Evolutionary conservation across 202 grass and related monocot species (phyloP), one percentile per base, ranked within the genome.

Genomic region (Elaeis oleifera): DNA sequence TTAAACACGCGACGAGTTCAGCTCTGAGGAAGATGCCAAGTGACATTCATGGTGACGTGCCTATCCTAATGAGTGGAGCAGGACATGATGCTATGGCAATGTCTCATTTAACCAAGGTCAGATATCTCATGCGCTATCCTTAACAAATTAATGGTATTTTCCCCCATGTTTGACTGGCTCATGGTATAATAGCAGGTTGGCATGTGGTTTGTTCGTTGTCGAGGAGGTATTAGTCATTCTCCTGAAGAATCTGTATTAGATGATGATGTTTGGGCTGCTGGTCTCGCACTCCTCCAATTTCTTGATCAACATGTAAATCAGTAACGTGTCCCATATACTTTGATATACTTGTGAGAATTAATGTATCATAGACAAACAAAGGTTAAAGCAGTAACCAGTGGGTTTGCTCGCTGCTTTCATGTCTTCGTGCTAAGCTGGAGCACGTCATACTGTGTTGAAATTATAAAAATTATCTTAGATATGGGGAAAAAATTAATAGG

Each of bases 21-120:
- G 61, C 80, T 1, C 54, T 81, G 27, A 73, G 58, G 62, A 61
- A 67, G 31, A 74, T 81, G 71, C 28, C 54, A 32, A 31, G 58
- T 32, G 3, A 59, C 51, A 24, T 24, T 0, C 18, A 25, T 0
- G 69, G 71, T 58, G 83, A 76, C 39, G 67, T 79, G 39, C 94
- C 94, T 25, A 61, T 92, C 69, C 77, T 99, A 64, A 99, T 99
- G 88, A 99, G 88, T 58, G 94, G 94, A 8, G 94, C 94, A 39
- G 94, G 94, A 63, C 94, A 99, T 59, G 94, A 99, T 72, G 94
- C 88, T 23, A 85, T 99, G 82, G 88, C 88, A 8, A 99, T 99
- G 88, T 78, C 88, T 39, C 72, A 71, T 76, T 68, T 99, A 63
- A 94, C 88, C 21, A 86, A 89, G 81, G 90, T 80, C 60, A 49